phyloP scores from a whole-genome alignment of 441 rosid genomes.

The Brassica hybrid region DNA sequence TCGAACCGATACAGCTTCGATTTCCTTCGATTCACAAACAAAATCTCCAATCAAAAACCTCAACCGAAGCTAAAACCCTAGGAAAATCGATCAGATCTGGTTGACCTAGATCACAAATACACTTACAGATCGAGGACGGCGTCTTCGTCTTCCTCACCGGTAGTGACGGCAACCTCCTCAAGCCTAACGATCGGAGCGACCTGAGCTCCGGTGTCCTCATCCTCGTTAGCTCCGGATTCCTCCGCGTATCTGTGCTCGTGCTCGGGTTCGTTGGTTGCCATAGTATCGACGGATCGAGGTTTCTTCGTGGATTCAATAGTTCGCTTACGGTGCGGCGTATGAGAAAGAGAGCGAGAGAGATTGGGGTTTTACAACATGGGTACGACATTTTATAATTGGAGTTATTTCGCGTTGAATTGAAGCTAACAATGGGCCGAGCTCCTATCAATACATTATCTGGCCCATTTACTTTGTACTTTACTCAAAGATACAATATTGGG shows the following conservation, averaged over 20 bases:
- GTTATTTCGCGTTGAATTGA: conserved; percentile 15
- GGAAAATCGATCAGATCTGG: conserved; percentile 35
- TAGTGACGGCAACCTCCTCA: conserved; percentile 82
- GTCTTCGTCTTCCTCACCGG: conserved; percentile 94
- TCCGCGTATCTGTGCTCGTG: conserved; percentile 70
- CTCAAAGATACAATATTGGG: too few species aligned
- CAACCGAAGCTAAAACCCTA: conserved; percentile 17
- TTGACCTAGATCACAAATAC: neutral
- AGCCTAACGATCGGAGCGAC: conserved; percentile 86
- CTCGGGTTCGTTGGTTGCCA: conserved; percentile 77
- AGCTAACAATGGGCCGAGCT: conserved; percentile 33
- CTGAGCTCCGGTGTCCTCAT: conserved; percentile 97
- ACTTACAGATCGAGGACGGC: conserved; percentile 79
- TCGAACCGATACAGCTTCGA: too few species aligned
- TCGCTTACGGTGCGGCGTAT: conserved; percentile 38
- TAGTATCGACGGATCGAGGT: conserved; percentile 34
- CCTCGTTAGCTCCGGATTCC: conserved; percentile 73
- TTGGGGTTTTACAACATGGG: conserved; percentile 5
- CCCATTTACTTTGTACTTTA: conserved; percentile 2
- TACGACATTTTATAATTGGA: neutral
- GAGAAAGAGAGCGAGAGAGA: neutral
- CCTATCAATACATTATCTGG: neutral
- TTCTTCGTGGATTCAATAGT: neutral
- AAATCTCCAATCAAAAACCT: too few species aligned
- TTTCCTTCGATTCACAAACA: too few species aligned